phyloP scores from a whole-genome alignment of 768 basidiomycete genomes.

The Harrya chromipes region DNA sequence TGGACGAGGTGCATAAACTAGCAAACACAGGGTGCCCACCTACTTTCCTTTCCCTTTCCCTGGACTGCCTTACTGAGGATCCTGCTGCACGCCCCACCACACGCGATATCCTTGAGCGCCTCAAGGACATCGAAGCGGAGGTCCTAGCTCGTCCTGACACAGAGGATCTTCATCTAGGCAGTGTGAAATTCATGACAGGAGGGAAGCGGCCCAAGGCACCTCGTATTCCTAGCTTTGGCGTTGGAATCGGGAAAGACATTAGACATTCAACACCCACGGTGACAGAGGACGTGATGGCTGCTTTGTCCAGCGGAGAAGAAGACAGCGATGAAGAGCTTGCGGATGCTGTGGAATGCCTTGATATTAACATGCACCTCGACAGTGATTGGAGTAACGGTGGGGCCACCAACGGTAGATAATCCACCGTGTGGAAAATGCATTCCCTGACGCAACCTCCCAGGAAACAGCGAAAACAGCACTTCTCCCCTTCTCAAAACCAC shows the following conservation, averaged over 20 bases:
- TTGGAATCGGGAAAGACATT: conserved; percentile 64
- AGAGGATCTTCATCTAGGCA: conserved; percentile 77
- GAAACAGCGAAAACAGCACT: conserved; percentile 42
- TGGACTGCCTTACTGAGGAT: conserved; percentile 71
- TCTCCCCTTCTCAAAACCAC: conserved; percentile 53
- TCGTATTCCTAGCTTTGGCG: conserved; percentile 86
- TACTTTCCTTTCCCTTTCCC: conserved; percentile 68
- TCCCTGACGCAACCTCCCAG: conserved; percentile 23
- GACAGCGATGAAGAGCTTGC: conserved; percentile 65
- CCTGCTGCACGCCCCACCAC: conserved; percentile 73
- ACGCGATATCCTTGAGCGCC: conserved; percentile 70
- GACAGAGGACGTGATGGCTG: conserved; percentile 34
- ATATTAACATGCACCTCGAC: conserved; percentile 45
- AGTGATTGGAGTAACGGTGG: conserved; percentile 42
- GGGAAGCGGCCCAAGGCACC: conserved; percentile 58
- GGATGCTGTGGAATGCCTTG: conserved; percentile 55
- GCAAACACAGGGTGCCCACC: conserved; percentile 77
- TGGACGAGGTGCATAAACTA: conserved; percentile 62
- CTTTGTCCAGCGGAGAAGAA: conserved; percentile 45
- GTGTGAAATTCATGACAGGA: conserved; percentile 77
- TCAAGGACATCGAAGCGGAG: conserved; percentile 81
- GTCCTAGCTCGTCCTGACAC: conserved; percentile 67
- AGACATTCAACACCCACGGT: conserved; percentile 32
- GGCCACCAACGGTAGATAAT: conserved; percentile 32
- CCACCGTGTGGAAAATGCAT: conserved; percentile 5